A percentile compares a stretch with the other conserved stretches of the same genome.
Conservation (phyloP, 2,329 filamentous ascomycete genomes). For the Elsinoe batatas region DNA sequence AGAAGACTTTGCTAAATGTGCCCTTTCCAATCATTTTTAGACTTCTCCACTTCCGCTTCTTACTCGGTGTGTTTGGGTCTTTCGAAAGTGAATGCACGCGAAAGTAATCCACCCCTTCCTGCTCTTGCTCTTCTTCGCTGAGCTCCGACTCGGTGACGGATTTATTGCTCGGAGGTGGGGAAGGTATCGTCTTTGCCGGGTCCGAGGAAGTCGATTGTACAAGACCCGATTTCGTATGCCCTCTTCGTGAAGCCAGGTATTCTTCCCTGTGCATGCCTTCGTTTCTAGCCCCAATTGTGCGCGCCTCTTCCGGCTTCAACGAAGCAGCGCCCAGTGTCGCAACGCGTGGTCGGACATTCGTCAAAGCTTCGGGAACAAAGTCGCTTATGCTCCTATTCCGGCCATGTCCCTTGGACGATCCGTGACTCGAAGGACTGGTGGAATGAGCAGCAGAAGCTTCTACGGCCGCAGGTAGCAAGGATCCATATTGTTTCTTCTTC, state of each 20-base stretch:
- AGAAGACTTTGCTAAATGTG: conserved; percentile 87
- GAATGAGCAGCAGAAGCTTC: conserved; percentile 24
- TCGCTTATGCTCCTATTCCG: conserved; percentile 83
- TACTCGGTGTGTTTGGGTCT: conserved; percentile 56
- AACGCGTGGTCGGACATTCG: conserved; percentile 57
- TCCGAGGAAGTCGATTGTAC: conserved; percentile 14
- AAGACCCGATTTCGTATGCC: conserved; percentile 39
- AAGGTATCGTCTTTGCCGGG: conserved; percentile 44
- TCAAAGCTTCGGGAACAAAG: conserved; percentile 64
- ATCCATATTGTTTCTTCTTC: conserved; percentile 40
- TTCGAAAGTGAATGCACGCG: conserved; percentile 31
- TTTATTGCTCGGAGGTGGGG: conserved; percentile 68
- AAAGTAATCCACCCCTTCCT: conserved; percentile 30
- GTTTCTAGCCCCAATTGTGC: neutral
- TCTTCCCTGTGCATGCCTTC: conserved; percentile 60
- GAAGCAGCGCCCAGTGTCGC: conserved; percentile 53
- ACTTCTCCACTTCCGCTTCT: conserved; percentile 69
- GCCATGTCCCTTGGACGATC: conserved; percentile 36
- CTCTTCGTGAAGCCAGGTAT: conserved; percentile 68
- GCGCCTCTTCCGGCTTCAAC: conserved; percentile 7
- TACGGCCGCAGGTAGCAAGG: conserved; percentile 32
- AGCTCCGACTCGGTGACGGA: conserved; percentile 47
- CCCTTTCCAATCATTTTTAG: conserved; percentile 78
- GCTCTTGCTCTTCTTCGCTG: conserved; percentile 35
- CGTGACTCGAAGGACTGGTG: conserved; percentile 17